These are phyloP conservation scores for Saxophila tyrrhenica DNA, from an alignment of 495 filamentous ascomycete species.

Conservation along the genomic window DNA sequence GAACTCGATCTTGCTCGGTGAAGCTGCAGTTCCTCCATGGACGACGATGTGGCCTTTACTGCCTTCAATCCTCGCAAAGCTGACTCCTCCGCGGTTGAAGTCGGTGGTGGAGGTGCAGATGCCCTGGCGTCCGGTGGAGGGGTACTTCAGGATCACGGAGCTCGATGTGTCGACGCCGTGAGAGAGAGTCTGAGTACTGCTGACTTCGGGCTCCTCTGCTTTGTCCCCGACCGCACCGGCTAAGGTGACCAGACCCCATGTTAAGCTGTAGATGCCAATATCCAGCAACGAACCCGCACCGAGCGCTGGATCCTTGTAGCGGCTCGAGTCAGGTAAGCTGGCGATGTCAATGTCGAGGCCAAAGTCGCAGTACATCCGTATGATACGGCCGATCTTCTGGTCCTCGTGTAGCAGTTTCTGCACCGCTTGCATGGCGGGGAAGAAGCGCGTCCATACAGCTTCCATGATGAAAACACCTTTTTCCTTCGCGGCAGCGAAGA, in stretches of 20 bases:
- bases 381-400: slow-evolving; percentile 14
- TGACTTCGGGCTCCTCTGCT: slow-evolving; percentile 16
- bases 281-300: slow-evolving; percentile 22
- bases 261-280: slow-evolving; percentile 21
- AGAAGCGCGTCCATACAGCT: slow-evolving; percentile 26
- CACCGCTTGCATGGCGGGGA: slow-evolving; percentile 15
- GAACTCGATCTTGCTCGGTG: slow-evolving; percentile 5
- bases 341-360: slow-evolving; percentile 18
- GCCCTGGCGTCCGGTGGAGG: slow-evolving; percentile 8
- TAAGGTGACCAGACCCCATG: slow-evolving; percentile 12
- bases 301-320: slow-evolving; percentile 19
- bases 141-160: slow-evolving; percentile 10
- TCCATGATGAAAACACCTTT: slow-evolving; percentile 37
- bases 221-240: slow-evolving; percentile 8
- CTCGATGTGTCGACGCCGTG: slow-evolving; percentile 10
- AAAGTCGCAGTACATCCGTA: slow-evolving; percentile 21
- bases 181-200: slow-evolving; percentile 14
- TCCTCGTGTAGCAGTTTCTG: slow-evolving; percentile 19
- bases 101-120: slow-evolving; percentile 17
- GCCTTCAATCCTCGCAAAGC: slow-evolving; percentile 17
- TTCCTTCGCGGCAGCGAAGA: slow-evolving; percentile 31
- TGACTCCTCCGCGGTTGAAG: background rate
- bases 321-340: slow-evolving; percentile 3
- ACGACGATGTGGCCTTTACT: slow-evolving; percentile 14
- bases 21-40: background rate